Evolutionary conservation across 1,284 basidiomycete species (phyloP), one percentile per base, ranked within the genome.

Genomic region (Anthracocystis panici-leucophaei): DNA sequence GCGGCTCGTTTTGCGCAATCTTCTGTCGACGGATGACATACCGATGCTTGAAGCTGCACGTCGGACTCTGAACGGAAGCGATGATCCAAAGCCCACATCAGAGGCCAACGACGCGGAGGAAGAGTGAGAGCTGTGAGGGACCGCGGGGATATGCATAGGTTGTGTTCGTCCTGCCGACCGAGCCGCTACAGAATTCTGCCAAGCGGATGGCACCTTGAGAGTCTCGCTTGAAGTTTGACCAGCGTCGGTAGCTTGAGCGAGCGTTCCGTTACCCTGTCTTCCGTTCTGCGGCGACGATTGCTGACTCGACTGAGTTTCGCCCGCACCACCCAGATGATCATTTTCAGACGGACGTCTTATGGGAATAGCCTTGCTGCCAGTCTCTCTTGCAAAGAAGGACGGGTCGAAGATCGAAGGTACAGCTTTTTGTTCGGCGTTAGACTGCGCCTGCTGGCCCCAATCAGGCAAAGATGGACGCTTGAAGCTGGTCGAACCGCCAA

Each of bases 351-450:
- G 78, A 18, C 50, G 63, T 45, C 71, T 60, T 42, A 81, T 78
- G 5, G 78, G 74, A 27, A 81, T 76, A 3, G 80, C 75, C 52
- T 80, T 79, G 69, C 55, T 79, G 18, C 58, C 59, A 2, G 51
- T 25, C 27, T 65, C 58, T 27, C 61, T 45, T 1, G 60, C 29
- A 29, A 73, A 78, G 44, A 72, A 60, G 18, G 57, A 31, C 5
- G 68, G 67, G 21, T 71, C 67, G 14, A 64, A 41, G n/a, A 71
- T 65, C 10, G 65, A 73, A 44, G 59, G 53, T 12, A 25, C 16
- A 33, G 45, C 40, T 12, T 21, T 6, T 20, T 60, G 16, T 18
- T 41, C 51, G 16, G n/a, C 12, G 18, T 31, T 45, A 10, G 27
- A 20, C 27, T 42, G 42, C 40, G 41, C 38, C 20, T 29, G 46